phyloP scores from a whole-genome alignment of 1,284 basidiomycete species.

The Cryptococcus sp. region DNA sequence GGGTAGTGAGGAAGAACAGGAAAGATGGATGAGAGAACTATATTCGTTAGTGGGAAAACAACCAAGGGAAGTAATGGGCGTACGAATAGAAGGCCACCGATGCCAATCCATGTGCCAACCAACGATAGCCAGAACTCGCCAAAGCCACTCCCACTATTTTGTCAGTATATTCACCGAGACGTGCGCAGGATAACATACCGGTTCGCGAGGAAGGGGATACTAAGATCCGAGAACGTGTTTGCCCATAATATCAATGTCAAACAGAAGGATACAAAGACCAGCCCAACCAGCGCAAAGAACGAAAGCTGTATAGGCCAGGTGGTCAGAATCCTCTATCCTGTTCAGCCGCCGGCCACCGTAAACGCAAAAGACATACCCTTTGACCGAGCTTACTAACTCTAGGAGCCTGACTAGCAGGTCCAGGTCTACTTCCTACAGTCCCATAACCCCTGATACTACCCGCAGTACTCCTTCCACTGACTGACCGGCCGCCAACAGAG shows the following conservation, averaged over 20 bases:
- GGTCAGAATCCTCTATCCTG: constrained; percentile 31
- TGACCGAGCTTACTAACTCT: constrained; percentile 35
- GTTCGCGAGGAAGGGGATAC: constrained; percentile 19
- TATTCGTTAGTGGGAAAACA: constrained; percentile 2
- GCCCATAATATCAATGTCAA: constrained; percentile 32
- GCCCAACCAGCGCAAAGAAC: constrained; percentile 29
- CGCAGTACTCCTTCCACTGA: constrained; percentile 22
- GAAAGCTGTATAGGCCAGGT: constrained; percentile 29
- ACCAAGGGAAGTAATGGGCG: constrained; percentile 1
- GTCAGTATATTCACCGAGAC: neutral
- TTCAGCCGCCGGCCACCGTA: neutral
- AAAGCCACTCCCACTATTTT: constrained; percentile 35
- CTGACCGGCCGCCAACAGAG: constrained; percentile 21
- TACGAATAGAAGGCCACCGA: constrained; percentile 39
- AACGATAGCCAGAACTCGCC: constrained; percentile 38
- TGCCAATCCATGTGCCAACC: constrained; percentile 37
- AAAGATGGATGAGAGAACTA: constrained; percentile 42
- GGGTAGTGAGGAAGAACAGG: constrained; percentile 39
- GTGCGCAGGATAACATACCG: constrained; percentile 11
- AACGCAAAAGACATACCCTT: constrained; percentile 19
- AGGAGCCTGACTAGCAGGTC: constrained; percentile 27
- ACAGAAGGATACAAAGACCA: constrained; percentile 25
- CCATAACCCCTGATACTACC: constrained; percentile 30
- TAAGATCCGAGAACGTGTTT: constrained; percentile 32
- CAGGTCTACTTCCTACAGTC: constrained; percentile 16